These are phyloP conservation scores for Aspergillus calidoustus DNA, from an alignment of 2,329 filamentous ascomycete species.

Conservation along the genomic window DNA sequence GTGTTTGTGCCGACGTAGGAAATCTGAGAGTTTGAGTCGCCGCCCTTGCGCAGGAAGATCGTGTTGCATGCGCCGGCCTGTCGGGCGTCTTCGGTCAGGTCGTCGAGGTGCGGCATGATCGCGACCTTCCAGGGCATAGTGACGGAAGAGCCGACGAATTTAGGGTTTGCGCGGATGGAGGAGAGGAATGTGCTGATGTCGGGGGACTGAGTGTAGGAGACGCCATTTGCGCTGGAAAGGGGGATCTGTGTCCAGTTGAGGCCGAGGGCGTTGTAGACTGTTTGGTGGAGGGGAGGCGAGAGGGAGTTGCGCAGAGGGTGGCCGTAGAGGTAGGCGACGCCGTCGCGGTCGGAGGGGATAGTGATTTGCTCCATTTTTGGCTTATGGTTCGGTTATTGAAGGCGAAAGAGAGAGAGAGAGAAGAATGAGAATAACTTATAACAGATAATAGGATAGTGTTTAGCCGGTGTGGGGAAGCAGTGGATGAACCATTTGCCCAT, in stretches of 20 bases:
- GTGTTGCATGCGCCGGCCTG: constrained; percentile 82
- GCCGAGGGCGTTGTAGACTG: constrained; percentile 56
- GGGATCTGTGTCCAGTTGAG: constrained; percentile 59
- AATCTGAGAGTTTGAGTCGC: constrained; percentile 47
- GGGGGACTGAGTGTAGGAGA: constrained; percentile 40
- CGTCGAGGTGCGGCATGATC: constrained; percentile 74
- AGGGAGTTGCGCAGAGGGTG: constrained; percentile 61
- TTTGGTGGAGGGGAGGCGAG: constrained; percentile 60
- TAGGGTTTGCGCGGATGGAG: constrained; percentile 42
- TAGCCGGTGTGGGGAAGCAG: neutral
- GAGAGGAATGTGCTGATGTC: constrained; percentile 41
- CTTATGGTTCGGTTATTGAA: neutral
- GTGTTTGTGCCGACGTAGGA: constrained; percentile 77
- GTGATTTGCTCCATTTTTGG: constrained; percentile 34
- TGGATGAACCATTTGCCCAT: constrained; percentile 8
- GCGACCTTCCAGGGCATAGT: constrained; percentile 86
- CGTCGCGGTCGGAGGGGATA: constrained; percentile 45
- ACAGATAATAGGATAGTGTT: neutral
- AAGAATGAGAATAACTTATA: neutral
- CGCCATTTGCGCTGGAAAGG: constrained; percentile 42
- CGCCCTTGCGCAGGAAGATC: constrained; percentile 63
- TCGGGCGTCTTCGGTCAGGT: constrained; percentile 71
- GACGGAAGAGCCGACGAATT: constrained; percentile 66
- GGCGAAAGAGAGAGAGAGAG: neutral
- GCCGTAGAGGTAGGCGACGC: constrained; percentile 61